Conservation (phyloP, 352 stramenopile genomes). For the Globisporangium nagaii region DNA sequence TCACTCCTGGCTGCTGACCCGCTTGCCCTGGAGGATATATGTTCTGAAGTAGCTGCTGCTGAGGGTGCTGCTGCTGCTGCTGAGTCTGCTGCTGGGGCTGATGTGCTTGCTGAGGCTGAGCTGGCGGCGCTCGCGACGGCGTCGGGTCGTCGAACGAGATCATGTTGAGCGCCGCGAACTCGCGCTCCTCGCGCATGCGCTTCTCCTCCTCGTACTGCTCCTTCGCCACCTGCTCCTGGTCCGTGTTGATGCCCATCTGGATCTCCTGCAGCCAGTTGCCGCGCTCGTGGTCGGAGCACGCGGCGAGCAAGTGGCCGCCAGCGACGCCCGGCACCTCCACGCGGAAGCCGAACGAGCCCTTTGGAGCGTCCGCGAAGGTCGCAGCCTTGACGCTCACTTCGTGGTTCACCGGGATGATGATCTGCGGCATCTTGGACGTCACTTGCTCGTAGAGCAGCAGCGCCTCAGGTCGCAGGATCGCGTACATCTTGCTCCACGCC, state of each 20-base stretch:
- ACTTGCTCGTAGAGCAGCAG: conserved; percentile 66
- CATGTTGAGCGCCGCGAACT: conserved; percentile 74
- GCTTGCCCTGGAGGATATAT: background rate
- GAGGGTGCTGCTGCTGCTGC: background rate
- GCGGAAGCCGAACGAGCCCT: conserved; percentile 53
- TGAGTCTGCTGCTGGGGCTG: conserved; percentile 3
- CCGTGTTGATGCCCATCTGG: conserved; percentile 55
- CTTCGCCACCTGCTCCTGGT: conserved; percentile 25
- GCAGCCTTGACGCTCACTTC: conserved; percentile 39
- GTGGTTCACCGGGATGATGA: conserved; percentile 75
- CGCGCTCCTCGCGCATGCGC: conserved; percentile 38
- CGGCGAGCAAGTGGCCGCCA: conserved; percentile 53
- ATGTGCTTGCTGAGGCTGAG: background rate
- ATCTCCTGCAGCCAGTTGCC: conserved; percentile 77
- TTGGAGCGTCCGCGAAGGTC: conserved; percentile 41
- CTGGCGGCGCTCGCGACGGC: background rate
- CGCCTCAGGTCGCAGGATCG: conserved; percentile 57
- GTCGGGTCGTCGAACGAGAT: conserved; percentile 66
- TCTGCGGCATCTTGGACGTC: conserved; percentile 46
- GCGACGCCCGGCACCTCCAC: conserved; percentile 56
- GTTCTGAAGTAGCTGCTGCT: background rate
- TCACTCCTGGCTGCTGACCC: background rate
- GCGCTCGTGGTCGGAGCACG: conserved; percentile 57
- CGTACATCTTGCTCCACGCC: conserved; percentile 68
- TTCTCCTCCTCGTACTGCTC: conserved; percentile 55